Evolutionary conservation across 1,284 basidiomycete genomes (phyloP), one percentile per base, ranked within the genome.

Genomic region (Microbotryum silenes-acaulis): DNA sequence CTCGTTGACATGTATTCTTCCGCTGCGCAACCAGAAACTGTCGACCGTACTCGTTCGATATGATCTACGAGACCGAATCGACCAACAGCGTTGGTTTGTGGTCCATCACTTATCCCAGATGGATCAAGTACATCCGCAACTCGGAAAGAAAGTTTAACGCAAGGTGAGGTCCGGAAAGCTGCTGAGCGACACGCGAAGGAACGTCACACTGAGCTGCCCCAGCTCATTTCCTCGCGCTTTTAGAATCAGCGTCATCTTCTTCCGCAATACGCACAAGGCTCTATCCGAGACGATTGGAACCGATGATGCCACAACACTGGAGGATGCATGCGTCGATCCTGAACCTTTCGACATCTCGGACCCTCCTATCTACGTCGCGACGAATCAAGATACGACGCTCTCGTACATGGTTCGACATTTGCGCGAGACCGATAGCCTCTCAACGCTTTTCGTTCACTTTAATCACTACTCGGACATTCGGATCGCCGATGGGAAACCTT

Each of bases 1-100:
- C 8, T 7, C 7, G 31, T 10, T 42, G 37, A 42, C 37, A 14
- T 12, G 12, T 42, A 27, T 5, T 12, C 37, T 37, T 16, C 12
- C 12, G 37, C 37, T 10, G 37, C 37, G 37, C 37, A 42, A 50
- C 42, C 48, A 49, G 46, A 18, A 57, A 57, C 56, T 57, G 56
- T 29, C 45, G 56, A 20, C 56, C 56, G 20, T 57, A 57, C 49
- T 18, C 46, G 14, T 57, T 57, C 37, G 56, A 57, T 16, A 47
- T 20, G 12, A 57, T 57, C 45, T 57, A 57, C 56, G 56, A 57
- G 48, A 57, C 56, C 21, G 56, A 57, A 46, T 57, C 56, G 47
- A 57, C 56, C 16, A 57, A 57, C 47, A 50, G 47, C 25, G 56
- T 57, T 48, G 56, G 56, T 14, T 33, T 57, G n/a, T 57, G 56